Evolutionary conservation across 2,329 filamentous ascomycete species (phyloP).

Genomic region (Sporothrix humicola): DNA sequence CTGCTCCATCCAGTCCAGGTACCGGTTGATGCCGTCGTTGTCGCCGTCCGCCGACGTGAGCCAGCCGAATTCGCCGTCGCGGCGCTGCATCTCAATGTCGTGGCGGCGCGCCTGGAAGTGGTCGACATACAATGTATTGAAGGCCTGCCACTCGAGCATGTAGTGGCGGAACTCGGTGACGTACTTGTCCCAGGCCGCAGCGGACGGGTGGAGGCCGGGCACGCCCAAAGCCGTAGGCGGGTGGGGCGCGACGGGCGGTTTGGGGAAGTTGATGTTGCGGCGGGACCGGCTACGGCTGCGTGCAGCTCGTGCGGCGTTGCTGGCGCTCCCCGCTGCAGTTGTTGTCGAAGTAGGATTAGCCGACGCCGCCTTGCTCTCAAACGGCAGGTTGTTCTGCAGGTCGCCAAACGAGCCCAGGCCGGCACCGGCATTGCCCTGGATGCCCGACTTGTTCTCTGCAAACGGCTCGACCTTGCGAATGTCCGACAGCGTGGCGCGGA

Average conservation of each 20-base stretch:
- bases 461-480: slow-evolving; percentile 63
- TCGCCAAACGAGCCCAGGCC: slow-evolving; percentile 62
- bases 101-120: slow-evolving; percentile 61
- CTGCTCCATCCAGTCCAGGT: slow-evolving; percentile 65
- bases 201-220: slow-evolving; percentile 52
- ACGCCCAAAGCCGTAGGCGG: slow-evolving; percentile 53
- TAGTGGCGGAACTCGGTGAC: slow-evolving; percentile 60
- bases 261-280: slow-evolving; percentile 54
- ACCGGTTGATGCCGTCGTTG: slow-evolving; percentile 59
- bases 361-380: slow-evolving; percentile 55
- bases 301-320: not conserved
- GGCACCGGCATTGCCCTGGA: slow-evolving; percentile 37
- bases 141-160: slow-evolving; percentile 57
- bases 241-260: slow-evolving; percentile 56
- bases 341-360: not conserved
- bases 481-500: slow-evolving; percentile 60
- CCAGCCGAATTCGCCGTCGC: slow-evolving; percentile 54
- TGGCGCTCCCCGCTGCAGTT: not conserved
- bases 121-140: slow-evolving; percentile 59
- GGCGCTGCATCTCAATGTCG: slow-evolving; percentile 48
- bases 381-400: slow-evolving; percentile 62
- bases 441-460: slow-evolving; percentile 46
- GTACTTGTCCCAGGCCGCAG: slow-evolving; percentile 57
- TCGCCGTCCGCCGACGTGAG: slow-evolving; percentile 50
- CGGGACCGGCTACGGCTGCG: slow-evolving; percentile 40